A percentile compares a stretch with the other conserved stretches of the same genome.
phyloP scores from a whole-genome alignment of 2,329 filamentous ascomycete species.

The Neocatenulostroma microsporum region DNA sequence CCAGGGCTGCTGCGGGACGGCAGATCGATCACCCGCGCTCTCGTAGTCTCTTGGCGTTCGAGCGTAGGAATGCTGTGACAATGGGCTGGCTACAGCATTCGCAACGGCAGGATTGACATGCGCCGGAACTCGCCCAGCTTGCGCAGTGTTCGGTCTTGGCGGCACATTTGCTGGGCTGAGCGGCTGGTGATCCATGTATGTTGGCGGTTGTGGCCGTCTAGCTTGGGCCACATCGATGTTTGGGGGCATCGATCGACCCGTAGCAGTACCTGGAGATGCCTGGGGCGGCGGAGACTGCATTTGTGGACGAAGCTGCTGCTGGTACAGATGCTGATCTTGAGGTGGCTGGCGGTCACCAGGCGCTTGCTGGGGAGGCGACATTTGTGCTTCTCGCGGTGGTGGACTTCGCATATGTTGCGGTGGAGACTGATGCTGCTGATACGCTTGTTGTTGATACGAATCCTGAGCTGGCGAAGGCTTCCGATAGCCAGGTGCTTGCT shows the following conservation, averaged over 20 bases:
- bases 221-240: constrained; percentile 1
- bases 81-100: not conserved
- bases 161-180: constrained; percentile 7
- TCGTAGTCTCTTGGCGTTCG: not conserved
- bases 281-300: not conserved
- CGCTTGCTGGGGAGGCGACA: no score
- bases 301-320: constrained; percentile 1
- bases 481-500: not conserved
- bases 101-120: no score
- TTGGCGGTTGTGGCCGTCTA: not conserved
- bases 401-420: no score
- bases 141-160: constrained; percentile 5
- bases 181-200: constrained; percentile 8
- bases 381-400: no score
- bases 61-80: constrained; percentile 4
- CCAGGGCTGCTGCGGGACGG: not conserved
- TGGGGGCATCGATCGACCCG: not conserved
- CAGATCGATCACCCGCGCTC: not conserved
- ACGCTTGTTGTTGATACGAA: no score
- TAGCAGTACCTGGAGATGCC: not conserved
- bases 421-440: not conserved
- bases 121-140: no score
- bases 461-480: constrained; percentile 1
- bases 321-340: not conserved
- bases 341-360: not conserved